These are phyloP conservation scores for Ogataea philodendri DNA, from an alignment of 805 yeast genomes.

Conservation along the genomic window DNA sequence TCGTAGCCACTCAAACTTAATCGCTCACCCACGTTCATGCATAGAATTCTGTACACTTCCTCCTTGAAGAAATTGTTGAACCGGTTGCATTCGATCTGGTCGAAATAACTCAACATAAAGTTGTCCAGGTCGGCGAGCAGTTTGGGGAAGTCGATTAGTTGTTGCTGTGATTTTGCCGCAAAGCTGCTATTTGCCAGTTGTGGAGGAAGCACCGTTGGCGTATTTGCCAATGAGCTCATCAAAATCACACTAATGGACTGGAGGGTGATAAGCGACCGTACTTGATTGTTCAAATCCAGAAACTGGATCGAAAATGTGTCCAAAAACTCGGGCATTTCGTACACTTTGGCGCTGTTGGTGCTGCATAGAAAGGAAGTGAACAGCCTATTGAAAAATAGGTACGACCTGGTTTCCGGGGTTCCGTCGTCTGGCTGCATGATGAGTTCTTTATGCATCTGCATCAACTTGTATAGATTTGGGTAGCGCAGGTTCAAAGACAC, in stretches of 20 bases:
- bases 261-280: slow-evolving; percentile 13
- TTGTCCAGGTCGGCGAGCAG: slow-evolving; percentile 15
- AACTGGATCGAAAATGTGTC: slow-evolving; percentile 19
- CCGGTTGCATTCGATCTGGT: slow-evolving; percentile 14
- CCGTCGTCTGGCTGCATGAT: slow-evolving; percentile 1
- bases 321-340: slow-evolving; percentile 23
- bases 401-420: slow-evolving; percentile 4
- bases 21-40: slow-evolving; percentile 9
- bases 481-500: slow-evolving; percentile 20
- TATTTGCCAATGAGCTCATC: slow-evolving; percentile 17
- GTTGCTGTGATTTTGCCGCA: slow-evolving; percentile 10
- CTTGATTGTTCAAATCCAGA: slow-evolving; percentile 14
- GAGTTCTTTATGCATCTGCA: slow-evolving; percentile 14
- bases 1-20: slow-evolving; percentile 5
- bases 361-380: slow-evolving; percentile 20
- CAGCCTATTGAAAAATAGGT: slow-evolving; percentile 20
- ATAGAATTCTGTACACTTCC: slow-evolving; percentile 18
- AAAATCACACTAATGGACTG: slow-evolving; percentile 21
- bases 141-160: slow-evolving; percentile 12
- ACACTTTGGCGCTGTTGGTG: slow-evolving; percentile 13
- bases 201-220: slow-evolving; percentile 9
- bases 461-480: slow-evolving; percentile 20
- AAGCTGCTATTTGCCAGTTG: background rate
- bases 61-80: slow-evolving; percentile 17
- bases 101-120: slow-evolving; percentile 14